Conservation (phyloP, 2,329 filamentous ascomycete genomes). For the Parafenestella ontariensis region DNA sequence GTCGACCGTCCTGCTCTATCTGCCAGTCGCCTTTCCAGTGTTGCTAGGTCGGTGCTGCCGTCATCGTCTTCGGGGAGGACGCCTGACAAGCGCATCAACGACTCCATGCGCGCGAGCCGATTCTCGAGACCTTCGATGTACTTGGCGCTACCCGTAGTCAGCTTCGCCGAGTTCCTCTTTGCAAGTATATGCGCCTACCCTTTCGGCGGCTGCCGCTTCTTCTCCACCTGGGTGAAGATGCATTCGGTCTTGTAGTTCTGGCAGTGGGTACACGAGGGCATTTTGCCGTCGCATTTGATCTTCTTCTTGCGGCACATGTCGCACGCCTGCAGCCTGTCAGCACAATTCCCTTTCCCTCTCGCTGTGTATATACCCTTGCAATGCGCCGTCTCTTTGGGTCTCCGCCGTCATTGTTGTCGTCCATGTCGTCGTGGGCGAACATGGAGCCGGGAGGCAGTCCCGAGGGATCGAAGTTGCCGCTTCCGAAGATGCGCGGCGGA, state of each 20-base stretch:
- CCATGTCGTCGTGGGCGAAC: conserved; percentile 58
- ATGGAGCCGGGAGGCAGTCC: conserved; percentile 45
- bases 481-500: conserved; percentile 51
- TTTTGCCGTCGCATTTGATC: conserved; percentile 97
- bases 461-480: conserved; percentile 45
- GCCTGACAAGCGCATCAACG: conserved; percentile 83
- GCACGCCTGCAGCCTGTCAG: conserved; percentile 69
- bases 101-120: conserved; percentile 93
- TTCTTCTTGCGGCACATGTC: conserved; percentile 97
- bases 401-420: conserved; percentile 63
- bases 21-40: conserved; percentile 76
- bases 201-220: conserved; percentile 97
- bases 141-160: conserved; percentile 71
- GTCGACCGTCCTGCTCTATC: conserved; percentile 52
- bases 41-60: conserved; percentile 85
- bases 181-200: conserved; percentile 63
- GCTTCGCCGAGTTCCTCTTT: neutral
- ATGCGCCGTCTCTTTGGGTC: conserved; percentile 91
- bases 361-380: conserved; percentile 68
- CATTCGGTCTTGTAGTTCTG: conserved; percentile 98
- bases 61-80: conserved; percentile 85
- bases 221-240: conserved; percentile 96
- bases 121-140: conserved; percentile 98
- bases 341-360: conserved; percentile 8
- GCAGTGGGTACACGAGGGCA: conserved; percentile 94